A percentile compares a stretch with the other conserved stretches of the same genome.
Evolutionary conservation across 2,329 filamentous ascomycete species (phyloP).

Genomic region (Alternaria postmessia): DNA sequence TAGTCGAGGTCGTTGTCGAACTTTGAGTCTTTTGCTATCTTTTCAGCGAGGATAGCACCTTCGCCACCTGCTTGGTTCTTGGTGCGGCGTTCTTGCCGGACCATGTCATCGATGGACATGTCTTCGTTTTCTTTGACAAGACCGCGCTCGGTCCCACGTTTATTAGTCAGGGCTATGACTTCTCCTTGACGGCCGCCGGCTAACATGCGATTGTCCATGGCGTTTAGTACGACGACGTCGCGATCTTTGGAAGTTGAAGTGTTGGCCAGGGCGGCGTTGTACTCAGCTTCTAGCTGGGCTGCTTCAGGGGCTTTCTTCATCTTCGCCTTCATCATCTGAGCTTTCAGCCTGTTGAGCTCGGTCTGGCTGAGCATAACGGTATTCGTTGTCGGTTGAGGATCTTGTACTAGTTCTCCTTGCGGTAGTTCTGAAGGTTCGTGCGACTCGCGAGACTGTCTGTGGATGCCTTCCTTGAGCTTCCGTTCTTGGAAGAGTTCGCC

Average conservation of each 20-base stretch:
- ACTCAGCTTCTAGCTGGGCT: conserved; percentile 80
- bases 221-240: conserved; percentile 79
- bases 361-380: conserved; percentile 74
- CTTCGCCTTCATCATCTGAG: conserved; percentile 95
- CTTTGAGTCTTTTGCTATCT: conserved; percentile 90
- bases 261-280: conserved; percentile 75
- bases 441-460: conserved; percentile 40
- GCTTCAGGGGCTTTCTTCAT: conserved; percentile 79
- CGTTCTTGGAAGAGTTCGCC: conserved; percentile 86
- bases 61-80: conserved; percentile 80
- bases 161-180: conserved; percentile 79
- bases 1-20: conserved; percentile 95
- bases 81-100: conserved; percentile 89
- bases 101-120: conserved; percentile 97
- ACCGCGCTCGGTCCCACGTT: conserved; percentile 83
- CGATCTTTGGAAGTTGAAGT: conserved; percentile 66
- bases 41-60: conserved; percentile 82
- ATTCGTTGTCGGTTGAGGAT: conserved; percentile 59
- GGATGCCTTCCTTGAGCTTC: conserved; percentile 66
- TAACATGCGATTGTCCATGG: conserved; percentile 89
- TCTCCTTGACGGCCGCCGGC: conserved; percentile 78
- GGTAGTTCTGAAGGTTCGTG: conserved; percentile 44
- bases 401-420: conserved; percentile 67
- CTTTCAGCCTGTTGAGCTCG: conserved; percentile 85
- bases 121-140: conserved; percentile 90